Evolutionary conservation across 768 basidiomycete genomes (phyloP).

Genomic region (Brasilioporus rufonigricans): DNA sequence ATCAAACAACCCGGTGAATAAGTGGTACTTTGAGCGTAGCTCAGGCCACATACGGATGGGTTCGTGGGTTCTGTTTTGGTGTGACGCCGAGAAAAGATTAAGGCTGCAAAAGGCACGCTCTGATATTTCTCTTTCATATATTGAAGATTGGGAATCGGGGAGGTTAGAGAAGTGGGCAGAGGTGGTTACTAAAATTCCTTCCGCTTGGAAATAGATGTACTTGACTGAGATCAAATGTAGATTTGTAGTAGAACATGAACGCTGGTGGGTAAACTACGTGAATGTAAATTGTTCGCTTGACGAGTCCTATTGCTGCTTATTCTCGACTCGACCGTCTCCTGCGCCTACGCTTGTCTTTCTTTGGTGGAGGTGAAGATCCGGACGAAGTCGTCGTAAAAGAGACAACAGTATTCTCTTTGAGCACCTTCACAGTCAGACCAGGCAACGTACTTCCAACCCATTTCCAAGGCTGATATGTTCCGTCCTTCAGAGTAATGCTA

Average conservation of each 20-base stretch:
- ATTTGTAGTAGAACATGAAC: conserved; percentile 13
- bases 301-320: neutral
- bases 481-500: conserved; percentile 31
- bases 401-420: conserved; percentile 38
- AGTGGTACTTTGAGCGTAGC: conserved; percentile 98
- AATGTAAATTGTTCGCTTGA: neutral
- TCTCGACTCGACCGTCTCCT: conserved; percentile 29
- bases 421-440: conserved; percentile 14
- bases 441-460: conserved; percentile 36
- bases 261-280: neutral
- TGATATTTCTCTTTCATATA: conserved; percentile 62
- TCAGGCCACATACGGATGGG: conserved; percentile 86
- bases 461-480: conserved; percentile 48
- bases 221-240: neutral
- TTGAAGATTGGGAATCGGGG: conserved; percentile 76
- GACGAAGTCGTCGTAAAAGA: conserved; percentile 30
- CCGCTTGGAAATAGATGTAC: conserved; percentile 61
- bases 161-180: conserved; percentile 68
- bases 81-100: conserved; percentile 89
- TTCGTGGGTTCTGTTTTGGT: conserved; percentile 96
- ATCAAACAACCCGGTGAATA: conserved; percentile 93
- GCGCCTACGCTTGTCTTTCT: conserved; percentile 29
- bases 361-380: conserved; percentile 26
- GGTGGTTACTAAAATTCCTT: conserved; percentile 68
- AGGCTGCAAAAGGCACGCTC: conserved; percentile 67